phyloP scores from a whole-genome alignment of 257 asterid genomes.

The Eucommia ulmoides region DNA sequence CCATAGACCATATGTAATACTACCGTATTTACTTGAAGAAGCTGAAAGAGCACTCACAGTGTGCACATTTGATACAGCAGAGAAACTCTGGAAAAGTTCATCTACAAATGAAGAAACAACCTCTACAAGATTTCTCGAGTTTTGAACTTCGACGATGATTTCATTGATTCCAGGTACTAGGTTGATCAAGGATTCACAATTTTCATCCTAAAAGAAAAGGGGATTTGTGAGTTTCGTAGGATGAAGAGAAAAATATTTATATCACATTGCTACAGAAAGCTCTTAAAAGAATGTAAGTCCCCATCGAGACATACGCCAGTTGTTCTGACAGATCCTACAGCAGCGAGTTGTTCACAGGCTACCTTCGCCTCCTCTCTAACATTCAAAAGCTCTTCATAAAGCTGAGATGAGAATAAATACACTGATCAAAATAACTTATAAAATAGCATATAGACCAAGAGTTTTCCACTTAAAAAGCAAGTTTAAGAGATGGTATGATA shows the following conservation, averaged over 20 bases:
- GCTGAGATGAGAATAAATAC: constrained; percentile 31
- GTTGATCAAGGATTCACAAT: constrained; percentile 26
- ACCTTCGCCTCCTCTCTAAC: constrained; percentile 50
- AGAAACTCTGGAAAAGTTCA: constrained; percentile 36
- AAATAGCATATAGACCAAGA: too few relatives aligned
- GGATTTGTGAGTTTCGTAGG: too few relatives aligned
- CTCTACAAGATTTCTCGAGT: constrained; percentile 30
- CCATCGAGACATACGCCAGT: constrained; percentile 8
- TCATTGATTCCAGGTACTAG: constrained; percentile 41
- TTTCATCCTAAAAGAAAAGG: constrained; percentile 56
- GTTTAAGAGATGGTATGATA: too few relatives aligned
- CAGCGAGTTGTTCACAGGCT: constrained; percentile 46
- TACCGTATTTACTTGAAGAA: constrained; percentile 11
- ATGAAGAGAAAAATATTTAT: too few relatives aligned
- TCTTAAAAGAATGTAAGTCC: too few relatives aligned
- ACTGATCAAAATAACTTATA: neutral
- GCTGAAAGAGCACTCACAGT: constrained; percentile 37
- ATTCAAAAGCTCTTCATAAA: constrained; percentile 46
- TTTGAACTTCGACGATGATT: constrained; percentile 49
- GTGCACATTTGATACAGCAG: constrained; percentile 25
- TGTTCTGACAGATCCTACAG: constrained; percentile 29
- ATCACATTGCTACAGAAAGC: too few relatives aligned
- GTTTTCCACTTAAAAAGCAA: too few relatives aligned
- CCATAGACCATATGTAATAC: constrained; percentile 2
- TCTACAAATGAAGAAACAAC: constrained; percentile 41